Evolutionary conservation across 2,329 filamentous ascomycete species (phyloP), one percentile per base, ranked within the genome.

Genomic region (Fusarium bulbicola): DNA sequence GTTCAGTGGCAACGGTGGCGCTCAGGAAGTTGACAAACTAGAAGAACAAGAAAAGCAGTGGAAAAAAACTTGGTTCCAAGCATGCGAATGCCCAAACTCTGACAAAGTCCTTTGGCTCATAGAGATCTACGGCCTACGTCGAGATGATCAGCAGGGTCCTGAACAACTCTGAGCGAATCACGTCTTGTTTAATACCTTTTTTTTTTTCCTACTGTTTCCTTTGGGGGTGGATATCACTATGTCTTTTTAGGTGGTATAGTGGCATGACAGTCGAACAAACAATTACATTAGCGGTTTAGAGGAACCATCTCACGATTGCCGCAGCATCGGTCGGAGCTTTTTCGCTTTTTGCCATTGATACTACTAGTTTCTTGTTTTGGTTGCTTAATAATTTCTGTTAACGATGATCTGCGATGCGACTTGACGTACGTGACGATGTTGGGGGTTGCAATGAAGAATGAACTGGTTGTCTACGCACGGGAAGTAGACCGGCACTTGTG

Each of bases 91-190:
- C 36, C 45, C 50, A 63, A 30, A 63, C 59, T 65, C 53, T 57
- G 72, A 53, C 37, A 74, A 59, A 54, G 53, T 69, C 46, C 53
- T 60, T 58, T 40, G 66, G 59, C 45, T 42, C 56, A 36, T 59
- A 61, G 53, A 67, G 72, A 75, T 75, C 62, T 75, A 60, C 59
- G 66, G 70, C 73, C 66, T 75, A 66, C 59, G 59, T 50, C 56
- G 64, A 62, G 62, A 56, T 75, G 73, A 74, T 74, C 73, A 74
- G 69, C 72, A 74, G 72, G 73, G 73, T 74, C 73, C 58, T 46
- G 32, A 52, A 57, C 24, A 63, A 54, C 53, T 59, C 52, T 71
- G 34, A 40, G 46, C 59, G 61, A 74, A 73, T 75, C 66, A 71
- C 15, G 18, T 57, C 21, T 40, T 42, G 52, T 56, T 52, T 53